Evolutionary conservation across 2,329 filamentous ascomycete species (phyloP).

Genomic region (Metarhizium anisopliae): DNA sequence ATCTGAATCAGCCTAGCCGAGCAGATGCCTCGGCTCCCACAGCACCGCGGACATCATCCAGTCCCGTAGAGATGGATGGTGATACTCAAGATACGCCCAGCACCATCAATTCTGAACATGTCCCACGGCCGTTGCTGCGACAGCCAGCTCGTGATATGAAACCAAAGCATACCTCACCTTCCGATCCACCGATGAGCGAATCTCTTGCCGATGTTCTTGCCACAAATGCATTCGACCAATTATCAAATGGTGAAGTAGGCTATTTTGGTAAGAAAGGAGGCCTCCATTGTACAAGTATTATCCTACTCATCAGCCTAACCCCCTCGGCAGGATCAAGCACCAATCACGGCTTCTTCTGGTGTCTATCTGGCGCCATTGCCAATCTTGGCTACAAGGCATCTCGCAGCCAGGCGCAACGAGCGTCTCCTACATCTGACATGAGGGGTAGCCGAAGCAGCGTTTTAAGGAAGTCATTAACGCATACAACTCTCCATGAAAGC

Average conservation of each 20-base stretch:
- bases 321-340: background rate
- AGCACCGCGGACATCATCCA: background rate
- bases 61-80: background rate
- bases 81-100: background rate
- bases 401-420: background rate
- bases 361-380: background rate
- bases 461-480: background rate
- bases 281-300: background rate
- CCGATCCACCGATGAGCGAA: background rate
- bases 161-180: background rate
- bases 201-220: background rate
- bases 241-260: background rate
- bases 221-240: background rate
- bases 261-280: background rate
- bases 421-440: background rate
- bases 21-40: background rate
- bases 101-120: background rate
- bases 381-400: background rate
- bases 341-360: background rate
- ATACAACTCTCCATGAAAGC: background rate
- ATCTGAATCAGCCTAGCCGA: background rate
- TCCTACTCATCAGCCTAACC: background rate
- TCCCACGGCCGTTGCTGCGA: background rate
- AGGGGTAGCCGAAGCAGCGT: background rate
- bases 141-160: background rate